A percentile compares a stretch with the other conserved stretches of the same genome.
These are phyloP conservation scores for Lathyrus aphaca DNA, from an alignment of 306 rosid species.

Conservation along the genomic window DNA sequence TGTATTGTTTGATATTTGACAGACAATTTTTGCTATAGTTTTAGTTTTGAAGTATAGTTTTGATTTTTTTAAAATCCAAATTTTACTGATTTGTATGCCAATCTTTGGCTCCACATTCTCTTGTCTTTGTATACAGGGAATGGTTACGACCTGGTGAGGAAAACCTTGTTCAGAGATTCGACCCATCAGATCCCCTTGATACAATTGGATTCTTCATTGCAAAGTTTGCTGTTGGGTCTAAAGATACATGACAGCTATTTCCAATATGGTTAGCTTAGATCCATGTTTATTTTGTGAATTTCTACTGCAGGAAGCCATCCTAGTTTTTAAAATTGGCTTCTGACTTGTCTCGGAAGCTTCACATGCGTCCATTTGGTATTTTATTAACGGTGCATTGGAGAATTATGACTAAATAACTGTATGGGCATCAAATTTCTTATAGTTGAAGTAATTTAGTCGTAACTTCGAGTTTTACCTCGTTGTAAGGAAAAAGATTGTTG, in stretches of 20 bases:
- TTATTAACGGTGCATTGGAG: not conserved
- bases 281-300: slow-evolving; percentile 27
- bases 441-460: slow-evolving; percentile 18
- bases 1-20: slow-evolving; percentile 15
- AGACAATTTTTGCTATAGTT: slow-evolving; percentile 2
- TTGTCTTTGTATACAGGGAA: slow-evolving; percentile 54
- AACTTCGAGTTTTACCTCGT: not conserved
- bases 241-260: slow-evolving; percentile 44
- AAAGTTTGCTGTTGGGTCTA: slow-evolving; percentile 73
- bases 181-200: slow-evolving; percentile 79
- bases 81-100: not conserved
- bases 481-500: not conserved
- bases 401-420: slow-evolving; percentile 11
- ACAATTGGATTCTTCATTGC: slow-evolving; percentile 96
- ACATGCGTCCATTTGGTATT: not conserved
- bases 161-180: slow-evolving; percentile 94
- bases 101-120: slow-evolving; percentile 8
- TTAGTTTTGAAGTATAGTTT: slow-evolving; percentile 6
- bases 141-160: slow-evolving; percentile 95
- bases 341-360: slow-evolving; percentile 23
- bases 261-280: slow-evolving; percentile 22
- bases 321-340: slow-evolving; percentile 37
- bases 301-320: slow-evolving; percentile 33
- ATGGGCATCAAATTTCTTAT: not conserved
- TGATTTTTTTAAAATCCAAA: not conserved